These are phyloP conservation scores for Dentipellis sp. DNA, from an alignment of 768 basidiomycete species.

Conservation along the genomic window DNA sequence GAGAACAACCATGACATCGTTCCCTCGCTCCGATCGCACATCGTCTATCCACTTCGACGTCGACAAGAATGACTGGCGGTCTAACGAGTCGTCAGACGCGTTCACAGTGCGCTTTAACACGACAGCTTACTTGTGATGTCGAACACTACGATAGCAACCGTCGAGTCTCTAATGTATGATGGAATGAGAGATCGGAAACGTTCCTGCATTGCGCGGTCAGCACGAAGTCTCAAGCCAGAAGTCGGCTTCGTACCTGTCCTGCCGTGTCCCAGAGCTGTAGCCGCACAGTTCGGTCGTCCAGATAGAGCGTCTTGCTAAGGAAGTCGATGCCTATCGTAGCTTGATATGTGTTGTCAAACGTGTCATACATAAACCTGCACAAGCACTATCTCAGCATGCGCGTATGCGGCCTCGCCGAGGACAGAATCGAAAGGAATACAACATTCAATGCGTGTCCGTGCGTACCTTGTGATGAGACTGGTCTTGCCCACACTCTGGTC, in stretches of 20 bases:
- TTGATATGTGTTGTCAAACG: constrained; percentile 99
- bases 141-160: constrained; percentile 97
- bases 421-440: not conserved
- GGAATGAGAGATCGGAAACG: constrained; percentile 96
- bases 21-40: constrained; percentile 92
- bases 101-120: not conserved
- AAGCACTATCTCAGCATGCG: not conserved
- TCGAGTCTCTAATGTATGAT: constrained; percentile 97
- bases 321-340: constrained; percentile 99
- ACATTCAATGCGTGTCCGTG: constrained; percentile 6
- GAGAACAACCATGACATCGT: constrained; percentile 95
- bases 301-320: constrained; percentile 98
- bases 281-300: constrained; percentile 96
- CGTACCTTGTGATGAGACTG: constrained; percentile 89
- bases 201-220: constrained; percentile 45
- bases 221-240: not conserved
- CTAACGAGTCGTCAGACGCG: constrained; percentile 29
- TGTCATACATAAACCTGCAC: constrained; percentile 94
- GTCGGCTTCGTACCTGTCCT: constrained; percentile 54
- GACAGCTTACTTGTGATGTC: constrained; percentile 87
- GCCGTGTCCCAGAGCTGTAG: constrained; percentile 99
- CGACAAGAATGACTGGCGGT: constrained; percentile 95
- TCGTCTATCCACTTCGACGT: constrained; percentile 99
- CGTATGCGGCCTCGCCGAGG: not conserved
- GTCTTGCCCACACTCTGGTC: constrained; percentile 99